Evolutionary conservation across 2,329 filamentous ascomycete genomes (phyloP).

Genomic region (Emmonsiellopsis sp.): DNA sequence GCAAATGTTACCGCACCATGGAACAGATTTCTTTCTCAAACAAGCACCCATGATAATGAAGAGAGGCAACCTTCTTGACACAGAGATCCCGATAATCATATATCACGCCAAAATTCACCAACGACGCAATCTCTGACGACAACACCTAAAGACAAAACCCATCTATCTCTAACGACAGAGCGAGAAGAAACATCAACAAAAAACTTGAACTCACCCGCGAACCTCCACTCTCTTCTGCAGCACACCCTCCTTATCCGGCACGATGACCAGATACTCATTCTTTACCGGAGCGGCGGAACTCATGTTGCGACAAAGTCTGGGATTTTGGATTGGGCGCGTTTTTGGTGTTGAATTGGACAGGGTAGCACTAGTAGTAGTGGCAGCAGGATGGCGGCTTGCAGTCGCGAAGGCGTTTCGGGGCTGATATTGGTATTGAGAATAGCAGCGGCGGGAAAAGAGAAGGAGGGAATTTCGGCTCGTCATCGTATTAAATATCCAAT

Average conservation of each 20-base stretch:
- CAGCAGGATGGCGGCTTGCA: not conserved
- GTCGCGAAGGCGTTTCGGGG: not conserved
- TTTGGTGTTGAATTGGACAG: not conserved
- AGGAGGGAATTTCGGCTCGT: not conserved
- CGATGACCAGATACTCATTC: constrained; percentile 58
- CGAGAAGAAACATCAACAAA: not conserved
- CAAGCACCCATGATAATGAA: no score
- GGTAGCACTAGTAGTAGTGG: not conserved
- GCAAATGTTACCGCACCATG: no score
- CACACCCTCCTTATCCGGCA: constrained; percentile 56
- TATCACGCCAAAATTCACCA: no score
- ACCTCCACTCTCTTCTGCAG: constrained; percentile 51
- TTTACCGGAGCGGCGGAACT: constrained; percentile 24
- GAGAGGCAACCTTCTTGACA: no score
- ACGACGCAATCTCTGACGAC: no score
- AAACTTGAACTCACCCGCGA: constrained; percentile 19
- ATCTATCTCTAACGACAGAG: not conserved
- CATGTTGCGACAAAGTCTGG: not conserved
- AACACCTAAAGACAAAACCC: not conserved
- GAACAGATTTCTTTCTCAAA: no score
- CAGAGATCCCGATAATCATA: no score
- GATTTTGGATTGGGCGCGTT: not conserved
- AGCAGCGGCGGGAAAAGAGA: not conserved
- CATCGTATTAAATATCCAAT: not conserved
- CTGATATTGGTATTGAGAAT: not conserved